These are phyloP conservation scores for Aspergillus carlsbadensis DNA, from an alignment of 495 filamentous ascomycete genomes.

Conservation along the genomic window DNA sequence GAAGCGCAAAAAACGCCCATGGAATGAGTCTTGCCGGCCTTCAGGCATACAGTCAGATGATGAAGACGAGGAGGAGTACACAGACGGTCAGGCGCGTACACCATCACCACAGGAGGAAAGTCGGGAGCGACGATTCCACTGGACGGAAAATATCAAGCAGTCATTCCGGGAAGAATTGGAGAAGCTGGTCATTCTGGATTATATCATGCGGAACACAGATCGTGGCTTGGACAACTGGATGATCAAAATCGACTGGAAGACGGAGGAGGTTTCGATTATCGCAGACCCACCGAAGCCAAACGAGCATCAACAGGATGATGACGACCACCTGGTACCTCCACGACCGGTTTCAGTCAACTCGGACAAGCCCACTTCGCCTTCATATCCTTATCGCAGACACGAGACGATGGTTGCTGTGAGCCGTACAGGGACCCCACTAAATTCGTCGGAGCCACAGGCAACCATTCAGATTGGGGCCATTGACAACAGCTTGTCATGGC, in stretches of 20 bases:
- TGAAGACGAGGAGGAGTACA: conserved; percentile 68
- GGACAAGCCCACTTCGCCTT: conserved; percentile 43
- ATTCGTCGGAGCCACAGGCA: conserved; percentile 44
- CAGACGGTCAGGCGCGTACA: conserved; percentile 44
- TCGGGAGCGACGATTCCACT: conserved; percentile 62
- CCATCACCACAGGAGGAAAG: conserved; percentile 49
- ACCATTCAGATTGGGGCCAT: conserved; percentile 87
- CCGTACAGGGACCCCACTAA: conserved; percentile 56
- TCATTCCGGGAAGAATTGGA: conserved; percentile 93
- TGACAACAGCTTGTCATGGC: conserved; percentile 97
- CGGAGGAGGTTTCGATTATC: conserved; percentile 77
- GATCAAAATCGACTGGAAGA: conserved; percentile 90
- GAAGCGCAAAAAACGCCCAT: conserved; percentile 70
- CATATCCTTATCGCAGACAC: conserved; percentile 72
- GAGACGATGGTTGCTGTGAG: conserved; percentile 80
- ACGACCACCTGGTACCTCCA: conserved; percentile 52
- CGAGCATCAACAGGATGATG: conserved; percentile 44
- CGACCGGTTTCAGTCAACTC: conserved; percentile 56
- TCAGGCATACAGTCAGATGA: conserved; percentile 64
- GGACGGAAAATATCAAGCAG: conserved; percentile 87
- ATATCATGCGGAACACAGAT: conserved; percentile 99
- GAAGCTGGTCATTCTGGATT: conserved; percentile 96
- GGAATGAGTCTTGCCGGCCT: conserved; percentile 85
- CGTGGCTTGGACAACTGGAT: conserved; percentile 99
- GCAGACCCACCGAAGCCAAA: conserved; percentile 76